Evolutionary conservation across 805 yeast genomes (phyloP).

Genomic region (Saccharomycopsis sp.): DNA sequence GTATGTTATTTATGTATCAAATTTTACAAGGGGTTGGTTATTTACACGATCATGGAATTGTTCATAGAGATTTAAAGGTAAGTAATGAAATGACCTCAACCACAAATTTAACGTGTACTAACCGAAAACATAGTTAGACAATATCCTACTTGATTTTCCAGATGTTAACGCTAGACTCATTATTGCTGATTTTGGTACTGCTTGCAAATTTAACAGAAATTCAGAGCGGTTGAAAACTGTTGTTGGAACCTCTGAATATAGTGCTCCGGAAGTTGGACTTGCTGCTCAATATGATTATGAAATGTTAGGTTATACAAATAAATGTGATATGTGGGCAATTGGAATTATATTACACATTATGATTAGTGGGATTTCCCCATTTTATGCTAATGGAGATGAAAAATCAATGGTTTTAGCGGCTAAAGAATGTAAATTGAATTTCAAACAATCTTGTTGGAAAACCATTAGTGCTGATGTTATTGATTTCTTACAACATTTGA

Average conservation of each 20-base stretch:
- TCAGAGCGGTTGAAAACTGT: conserved; percentile 41
- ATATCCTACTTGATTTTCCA: conserved; percentile 45
- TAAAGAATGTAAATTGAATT: conserved; percentile 25
- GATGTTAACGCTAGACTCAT: conserved; percentile 42
- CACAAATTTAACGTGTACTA: neutral
- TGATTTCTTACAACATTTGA: conserved; percentile 32
- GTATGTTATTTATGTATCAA: conserved; percentile 44
- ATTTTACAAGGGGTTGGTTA: conserved; percentile 44
- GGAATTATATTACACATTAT: conserved; percentile 52
- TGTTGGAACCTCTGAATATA: conserved; percentile 59
- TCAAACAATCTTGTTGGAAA: conserved; percentile 33
- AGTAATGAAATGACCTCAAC: neutral
- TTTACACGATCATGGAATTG: conserved; percentile 43
- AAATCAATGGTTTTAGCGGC: conserved; percentile 22
- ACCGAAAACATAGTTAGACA: conserved; percentile 33
- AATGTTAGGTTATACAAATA: conserved; percentile 35
- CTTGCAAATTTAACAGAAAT: conserved; percentile 24
- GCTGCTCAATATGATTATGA: conserved; percentile 19
- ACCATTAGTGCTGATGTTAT: conserved; percentile 33
- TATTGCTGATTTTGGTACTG: conserved; percentile 62
- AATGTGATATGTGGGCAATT: conserved; percentile 63
- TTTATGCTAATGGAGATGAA: conserved; percentile 38
- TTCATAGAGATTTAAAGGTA: conserved; percentile 52
- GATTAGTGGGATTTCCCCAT: conserved; percentile 56
- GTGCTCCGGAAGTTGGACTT: conserved; percentile 62